A percentile compares a stretch with the other conserved stretches of the same genome.
phyloP scores from a whole-genome alignment of 23 red algal genomes.

The Rhodosorus marinus region DNA sequence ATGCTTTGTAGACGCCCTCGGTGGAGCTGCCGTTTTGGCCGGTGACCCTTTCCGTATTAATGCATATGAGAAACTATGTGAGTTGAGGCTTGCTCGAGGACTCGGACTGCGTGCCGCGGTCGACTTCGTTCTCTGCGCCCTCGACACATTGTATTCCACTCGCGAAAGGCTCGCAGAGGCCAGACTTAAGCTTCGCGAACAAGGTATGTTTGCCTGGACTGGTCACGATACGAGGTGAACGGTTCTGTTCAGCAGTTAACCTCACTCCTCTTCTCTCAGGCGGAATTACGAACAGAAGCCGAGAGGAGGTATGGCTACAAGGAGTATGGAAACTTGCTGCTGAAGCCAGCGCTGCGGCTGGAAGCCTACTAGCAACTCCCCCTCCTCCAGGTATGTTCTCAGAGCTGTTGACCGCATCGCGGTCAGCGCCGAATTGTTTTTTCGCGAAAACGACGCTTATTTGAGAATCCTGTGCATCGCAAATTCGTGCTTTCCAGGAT shows the following conservation, averaged over 20 bases:
- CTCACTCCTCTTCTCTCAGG: neutral
- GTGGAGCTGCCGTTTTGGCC: constrained; percentile 44
- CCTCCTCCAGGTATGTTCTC: too few relatives aligned
- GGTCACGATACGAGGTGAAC: constrained; percentile 15
- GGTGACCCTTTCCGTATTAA: constrained; percentile 52
- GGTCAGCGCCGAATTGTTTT: too few relatives aligned
- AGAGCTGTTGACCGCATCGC: too few relatives aligned
- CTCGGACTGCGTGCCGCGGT: constrained; percentile 36
- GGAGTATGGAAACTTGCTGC: constrained; percentile 34
- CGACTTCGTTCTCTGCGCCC: constrained; percentile 23
- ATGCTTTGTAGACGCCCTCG: constrained; percentile 36
- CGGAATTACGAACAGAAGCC: neutral
- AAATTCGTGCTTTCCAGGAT: too few relatives aligned
- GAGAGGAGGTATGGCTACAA: constrained; percentile 12
- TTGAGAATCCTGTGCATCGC: too few relatives aligned
- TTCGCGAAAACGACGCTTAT: too few relatives aligned
- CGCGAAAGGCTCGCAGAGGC: constrained; percentile 46
- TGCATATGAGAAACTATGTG: constrained; percentile 42
- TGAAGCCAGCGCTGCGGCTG: constrained; percentile 34
- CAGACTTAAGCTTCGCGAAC: constrained; percentile 6
- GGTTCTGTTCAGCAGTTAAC: constrained; percentile 18
- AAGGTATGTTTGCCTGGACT: too few relatives aligned
- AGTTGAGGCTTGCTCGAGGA: constrained; percentile 31
- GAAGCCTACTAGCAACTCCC: constrained; percentile 33
- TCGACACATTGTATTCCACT: constrained; percentile 35